These are phyloP conservation scores for Pichia sorboxylosa DNA, from an alignment of 1,139 yeast species.

Conservation along the genomic window DNA sequence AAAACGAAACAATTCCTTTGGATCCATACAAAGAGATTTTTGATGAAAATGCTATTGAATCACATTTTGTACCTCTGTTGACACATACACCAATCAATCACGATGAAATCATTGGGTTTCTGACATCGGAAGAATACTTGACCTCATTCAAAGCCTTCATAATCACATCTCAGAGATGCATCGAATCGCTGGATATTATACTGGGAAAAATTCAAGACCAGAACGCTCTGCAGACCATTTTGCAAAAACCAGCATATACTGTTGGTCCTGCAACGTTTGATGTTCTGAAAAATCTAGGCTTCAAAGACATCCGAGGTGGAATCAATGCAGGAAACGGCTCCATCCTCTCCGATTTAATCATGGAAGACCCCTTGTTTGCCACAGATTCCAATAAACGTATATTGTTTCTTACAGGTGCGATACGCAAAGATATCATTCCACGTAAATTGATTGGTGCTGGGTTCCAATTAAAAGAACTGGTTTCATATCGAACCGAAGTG, in stretches of 20 bases:
- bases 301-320: slow-evolving; percentile 61
- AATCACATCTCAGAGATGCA: slow-evolving; percentile 89
- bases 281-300: slow-evolving; percentile 53
- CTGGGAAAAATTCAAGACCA: slow-evolving; percentile 19
- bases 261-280: slow-evolving; percentile 85
- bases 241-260: slow-evolving; percentile 54
- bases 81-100: slow-evolving; percentile 49
- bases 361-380: slow-evolving; percentile 27
- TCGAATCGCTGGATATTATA: slow-evolving; percentile 56
- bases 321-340: slow-evolving; percentile 71
- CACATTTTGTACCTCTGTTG: slow-evolving; percentile 57
- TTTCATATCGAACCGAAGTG: slow-evolving; percentile 58
- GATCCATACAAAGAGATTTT: slow-evolving; percentile 51
- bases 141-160: slow-evolving; percentile 39
- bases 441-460: slow-evolving; percentile 36
- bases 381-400: slow-evolving; percentile 23
- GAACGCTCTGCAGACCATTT: slow-evolving; percentile 21
- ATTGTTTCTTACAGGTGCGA: slow-evolving; percentile 80
- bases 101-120: slow-evolving; percentile 29
- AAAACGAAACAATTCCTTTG: slow-evolving; percentile 52
- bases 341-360: slow-evolving; percentile 52
- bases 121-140: slow-evolving; percentile 34
- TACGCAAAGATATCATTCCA: slow-evolving; percentile 75
- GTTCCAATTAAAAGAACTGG: slow-evolving; percentile 45
- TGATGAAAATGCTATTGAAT: slow-evolving; percentile 25